Percentiles rank a stretch among this genome's conserved stretches.
These are phyloP conservation scores for Syncephalis fuscata DNA, from an alignment of 371 early-diverging fungal species.

Conservation along the genomic window DNA sequence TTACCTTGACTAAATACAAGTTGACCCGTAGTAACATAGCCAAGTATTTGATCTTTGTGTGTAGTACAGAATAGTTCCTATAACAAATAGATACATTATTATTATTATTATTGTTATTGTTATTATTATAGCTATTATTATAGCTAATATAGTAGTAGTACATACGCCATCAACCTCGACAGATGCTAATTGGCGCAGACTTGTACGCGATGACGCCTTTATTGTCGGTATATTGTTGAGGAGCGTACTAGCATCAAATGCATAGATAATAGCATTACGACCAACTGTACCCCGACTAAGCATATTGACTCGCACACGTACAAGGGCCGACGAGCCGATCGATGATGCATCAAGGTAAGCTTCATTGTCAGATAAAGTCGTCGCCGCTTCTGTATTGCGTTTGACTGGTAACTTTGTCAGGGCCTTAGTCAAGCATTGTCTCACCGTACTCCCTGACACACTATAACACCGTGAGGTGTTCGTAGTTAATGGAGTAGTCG, in stretches of 20 bases:
- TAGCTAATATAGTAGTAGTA: slow-evolving; percentile 9
- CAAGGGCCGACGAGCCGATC: no score
- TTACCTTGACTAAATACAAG: slow-evolving; percentile 45
- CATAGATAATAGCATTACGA: slow-evolving; percentile 14
- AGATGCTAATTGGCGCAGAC: slow-evolving; percentile 7
- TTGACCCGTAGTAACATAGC: slow-evolving; percentile 53
- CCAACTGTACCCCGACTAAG: slow-evolving; percentile 8
- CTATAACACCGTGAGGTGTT: slow-evolving; percentile 4
- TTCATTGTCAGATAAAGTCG: no score
- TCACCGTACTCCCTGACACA: slow-evolving; percentile 9
- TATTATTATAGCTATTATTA: slow-evolving; percentile 10
- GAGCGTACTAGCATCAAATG: background rate
- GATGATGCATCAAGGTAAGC: no score
- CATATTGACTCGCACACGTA: slow-evolving; percentile 10
- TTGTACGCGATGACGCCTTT: slow-evolving; percentile 6
- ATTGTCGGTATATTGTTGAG: slow-evolving; percentile 8
- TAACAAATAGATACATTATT: background rate
- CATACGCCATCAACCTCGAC: slow-evolving; percentile 8
- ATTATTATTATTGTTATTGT: slow-evolving; percentile 8
- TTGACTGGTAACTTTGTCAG: slow-evolving; percentile 2
- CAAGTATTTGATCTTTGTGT: slow-evolving; percentile 24
- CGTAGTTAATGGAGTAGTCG: background rate
- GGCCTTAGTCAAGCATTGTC: slow-evolving; percentile 5
- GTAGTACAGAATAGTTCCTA: slow-evolving; percentile 5
- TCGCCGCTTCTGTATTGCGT: no score